Evolutionary conservation across 495 filamentous ascomycete species (phyloP), one percentile per base, ranked within the genome.

Genomic region (Platismatia glauca): DNA sequence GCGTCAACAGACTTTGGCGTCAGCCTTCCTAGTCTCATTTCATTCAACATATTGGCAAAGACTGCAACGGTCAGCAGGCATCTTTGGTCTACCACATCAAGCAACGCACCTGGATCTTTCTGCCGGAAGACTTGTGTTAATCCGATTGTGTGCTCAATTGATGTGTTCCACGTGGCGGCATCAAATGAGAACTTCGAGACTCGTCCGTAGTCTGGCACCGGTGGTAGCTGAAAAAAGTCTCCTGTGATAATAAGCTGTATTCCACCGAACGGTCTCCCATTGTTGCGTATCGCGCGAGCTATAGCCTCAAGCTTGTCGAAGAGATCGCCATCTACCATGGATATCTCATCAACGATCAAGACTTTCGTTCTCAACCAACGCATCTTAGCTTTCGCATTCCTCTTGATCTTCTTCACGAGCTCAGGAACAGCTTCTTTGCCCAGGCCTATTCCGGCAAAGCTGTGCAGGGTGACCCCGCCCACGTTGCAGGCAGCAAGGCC

Each of bases 401-500:
- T 85, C 70, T 87, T 89, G 69, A 98, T 89, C 82, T 96, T 97
- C 73, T 89, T 93, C 33, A 97, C 85, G 22, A 97, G 81, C 58
- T 90, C 85, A 31, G 86, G 81, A 3, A 84, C 88, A 58, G 86
- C 76, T 71, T 97, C 95, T 74, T 97, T 97, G 15, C 94, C 95
- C 15, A 98, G 78, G 0, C 93, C 95, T 69, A 98, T 97, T 4
- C 95, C 94, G 5, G 92, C 82, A 74, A 96, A 98, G 73, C 91
- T 96, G 73, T 98, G 95, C 53, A 98, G 79, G 0, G 94, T 98
- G 55, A 96, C 90, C 69, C 94, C 94, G 29, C 89, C 93, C 60
- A 98, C 89, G 70, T 98, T 97, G 77, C 94, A 97, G 22, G 94
- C 94, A 39, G 94, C 95, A 57, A 98, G 82, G 16, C 94, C 94